Percentiles rank a stretch among this genome's conserved stretches.
phyloP scores from a whole-genome alignment of 495 filamentous ascomycete species.

The Xylaria sp. region DNA sequence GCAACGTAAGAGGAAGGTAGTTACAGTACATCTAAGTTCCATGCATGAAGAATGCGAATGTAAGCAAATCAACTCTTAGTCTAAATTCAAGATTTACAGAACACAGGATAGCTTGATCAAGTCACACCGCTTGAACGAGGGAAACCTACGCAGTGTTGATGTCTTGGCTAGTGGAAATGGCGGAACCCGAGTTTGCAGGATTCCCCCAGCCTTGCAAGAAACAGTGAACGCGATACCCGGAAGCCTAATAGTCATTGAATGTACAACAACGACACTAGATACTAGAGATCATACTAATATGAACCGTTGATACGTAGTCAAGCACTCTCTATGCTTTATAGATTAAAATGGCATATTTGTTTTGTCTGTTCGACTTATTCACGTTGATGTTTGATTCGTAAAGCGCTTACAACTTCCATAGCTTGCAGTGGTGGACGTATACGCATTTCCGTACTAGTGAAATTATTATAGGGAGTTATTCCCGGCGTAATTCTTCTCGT shows the following conservation, averaged over 20 bases:
- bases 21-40: neutral
- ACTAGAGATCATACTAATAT: neutral
- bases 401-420: neutral
- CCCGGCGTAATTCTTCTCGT: neutral
- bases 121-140: conserved; percentile 15
- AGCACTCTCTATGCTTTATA: neutral
- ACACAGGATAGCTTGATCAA: neutral
- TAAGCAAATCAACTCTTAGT: neutral
- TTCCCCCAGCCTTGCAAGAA: neutral
- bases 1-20: conserved; percentile 9
- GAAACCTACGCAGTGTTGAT: neutral
- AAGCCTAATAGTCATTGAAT: neutral
- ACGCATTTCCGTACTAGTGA: neutral
- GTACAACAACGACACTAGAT: neutral
- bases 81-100: neutral
- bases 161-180: neutral
- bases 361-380: neutral
- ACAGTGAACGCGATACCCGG: neutral
- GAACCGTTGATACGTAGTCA: neutral
- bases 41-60: neutral
- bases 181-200: neutral
- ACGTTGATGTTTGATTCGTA: neutral
- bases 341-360: neutral
- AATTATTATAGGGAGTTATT: neutral
- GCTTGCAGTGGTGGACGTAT: neutral